Base-by-base conservation (phyloP, 129 eudicot genomes). In the Tagetes erecta region DNA sequence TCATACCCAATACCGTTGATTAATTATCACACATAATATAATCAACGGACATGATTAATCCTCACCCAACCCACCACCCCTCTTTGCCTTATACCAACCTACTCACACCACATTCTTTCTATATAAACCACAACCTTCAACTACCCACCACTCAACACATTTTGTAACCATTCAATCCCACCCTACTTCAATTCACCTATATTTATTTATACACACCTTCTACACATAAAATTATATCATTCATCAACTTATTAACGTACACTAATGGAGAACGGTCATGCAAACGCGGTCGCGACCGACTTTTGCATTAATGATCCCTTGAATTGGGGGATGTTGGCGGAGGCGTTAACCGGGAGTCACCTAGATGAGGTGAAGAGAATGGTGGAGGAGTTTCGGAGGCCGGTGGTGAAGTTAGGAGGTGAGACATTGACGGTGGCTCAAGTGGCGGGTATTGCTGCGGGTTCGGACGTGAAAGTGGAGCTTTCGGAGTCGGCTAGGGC, bases 291-390 rank as follows among this genome's bases (percentile, higher is more conserved):
- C 34, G 58, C 27, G 1, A 40, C 10, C 57, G 80, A 42, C 44
- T 72, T 90, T 1, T 87, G 97, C 83, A 14, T 84, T 70, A 79
- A 85, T 8, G 97, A 91, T 59, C 95, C 97, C 0, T 67, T 91
- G 81, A 91, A 91, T 76, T 91, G 97, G 97, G 95, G 82, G 8
- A 40, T 75, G 81, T 90, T 89, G 6, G 92, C 97, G 3, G 90
- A 84, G 80, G 58, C 88, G 5, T 5, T 91, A 51, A 84, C 58
- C 38, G 97, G 97, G 64, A 91, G 97, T 76, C 97, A 91, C 68
- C 73, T 88, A 39, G 90, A 88, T 50, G 95, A 88, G 82, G 95
- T 91, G 62, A 88, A 88, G 68, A 35, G 83, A 34, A 91, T 91
- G 97, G 97, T 88, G 83, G 82, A 51, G 66, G 97, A 91, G 78